A percentile compares a stretch with the other conserved stretches of the same genome.
Conservation (phyloP, 352 stramenopile species). For the Globisporangium lucens region DNA sequence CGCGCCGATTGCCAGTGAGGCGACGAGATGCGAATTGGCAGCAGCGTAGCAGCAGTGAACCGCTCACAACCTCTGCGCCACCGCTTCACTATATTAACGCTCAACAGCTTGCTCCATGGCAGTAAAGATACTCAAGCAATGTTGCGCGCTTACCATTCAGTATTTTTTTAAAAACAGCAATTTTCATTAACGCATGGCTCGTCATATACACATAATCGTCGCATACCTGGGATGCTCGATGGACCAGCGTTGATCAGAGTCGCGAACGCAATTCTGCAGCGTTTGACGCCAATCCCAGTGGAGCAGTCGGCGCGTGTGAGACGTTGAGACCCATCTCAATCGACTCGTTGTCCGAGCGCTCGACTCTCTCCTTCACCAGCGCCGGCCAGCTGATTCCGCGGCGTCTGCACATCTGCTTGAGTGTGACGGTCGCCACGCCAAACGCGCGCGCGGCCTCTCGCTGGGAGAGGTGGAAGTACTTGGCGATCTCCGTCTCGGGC, state of each 20-base stretch:
- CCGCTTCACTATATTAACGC: not conserved
- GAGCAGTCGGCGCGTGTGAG: not conserved
- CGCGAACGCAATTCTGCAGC: not conserved
- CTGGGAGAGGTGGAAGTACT: not conserved
- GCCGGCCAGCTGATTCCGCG: not conserved
- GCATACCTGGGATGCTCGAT: not conserved
- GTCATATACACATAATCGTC: not conserved
- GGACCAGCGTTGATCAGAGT: not conserved
- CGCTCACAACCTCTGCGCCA: not conserved
- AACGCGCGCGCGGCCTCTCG: not conserved
- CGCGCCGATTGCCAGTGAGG: not conserved
- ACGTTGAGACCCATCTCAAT: not conserved
- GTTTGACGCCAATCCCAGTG: not conserved
- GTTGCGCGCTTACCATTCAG: not conserved
- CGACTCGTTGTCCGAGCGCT: not conserved
- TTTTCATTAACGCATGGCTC: not conserved
- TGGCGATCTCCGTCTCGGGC: conserved; percentile 2
- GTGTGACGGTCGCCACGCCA: not conserved
- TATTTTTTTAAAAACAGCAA: not conserved
- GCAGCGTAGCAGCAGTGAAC: not conserved
- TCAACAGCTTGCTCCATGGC: not conserved
- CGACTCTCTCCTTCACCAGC: not conserved
- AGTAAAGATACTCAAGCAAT: not conserved
- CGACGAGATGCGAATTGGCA: not conserved
- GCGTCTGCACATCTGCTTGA: not conserved